Evolutionary conservation across 2,329 filamentous ascomycete genomes (phyloP), one percentile per base, ranked within the genome.

Genomic region (Verticillium zaregamsianum): DNA sequence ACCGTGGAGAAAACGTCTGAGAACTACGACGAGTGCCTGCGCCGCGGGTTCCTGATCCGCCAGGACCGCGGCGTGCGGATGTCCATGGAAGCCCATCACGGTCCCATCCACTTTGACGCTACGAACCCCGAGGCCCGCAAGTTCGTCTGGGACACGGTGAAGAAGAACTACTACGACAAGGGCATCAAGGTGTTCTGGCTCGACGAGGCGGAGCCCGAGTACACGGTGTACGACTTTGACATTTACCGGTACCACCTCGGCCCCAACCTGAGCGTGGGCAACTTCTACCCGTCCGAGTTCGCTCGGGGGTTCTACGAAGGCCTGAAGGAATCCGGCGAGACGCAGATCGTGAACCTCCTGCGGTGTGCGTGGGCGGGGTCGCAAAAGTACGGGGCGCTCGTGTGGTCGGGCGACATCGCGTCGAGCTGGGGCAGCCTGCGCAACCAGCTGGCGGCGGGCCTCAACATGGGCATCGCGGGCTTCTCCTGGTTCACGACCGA

Each of bases 401-500:
- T 90, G 1, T 90, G 88, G 88, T 84, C 80, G 58, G 87, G 87
- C 15, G 88, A 90, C 67, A 87, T 90, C 62, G 87, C 86, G 0
- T 86, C 82, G 0, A 86, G 83, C 0, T 90, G 87, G 87, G 72
- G 71, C 3, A 85, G 79, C 33, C 77, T 89, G 57, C 79, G 83
- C 3, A 80, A 84, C 62, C 86, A 90, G 69, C 74, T 90, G 2
- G 78, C 84, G 0, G 87, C 87, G 0, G 87, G 87, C 0, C 74
- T 90, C 20, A 87, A 88, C 68, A 88, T 89, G 83, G 87, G 86
- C 0, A 73, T 90, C 5, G 78, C 85, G 0, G 87, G 87, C 0
- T 79, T 90, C 12, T 81, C 86, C 0, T 89, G 86, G 86, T 90
- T 86, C 85, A 90, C 87, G 0, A 90, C 87, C 0, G 87, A 90